A percentile compares a stretch with the other conserved stretches of the same genome.
These are phyloP conservation scores for Salvia miltiorrhiza DNA, from an alignment of 257 asterid species.

Conservation along the genomic window DNA sequence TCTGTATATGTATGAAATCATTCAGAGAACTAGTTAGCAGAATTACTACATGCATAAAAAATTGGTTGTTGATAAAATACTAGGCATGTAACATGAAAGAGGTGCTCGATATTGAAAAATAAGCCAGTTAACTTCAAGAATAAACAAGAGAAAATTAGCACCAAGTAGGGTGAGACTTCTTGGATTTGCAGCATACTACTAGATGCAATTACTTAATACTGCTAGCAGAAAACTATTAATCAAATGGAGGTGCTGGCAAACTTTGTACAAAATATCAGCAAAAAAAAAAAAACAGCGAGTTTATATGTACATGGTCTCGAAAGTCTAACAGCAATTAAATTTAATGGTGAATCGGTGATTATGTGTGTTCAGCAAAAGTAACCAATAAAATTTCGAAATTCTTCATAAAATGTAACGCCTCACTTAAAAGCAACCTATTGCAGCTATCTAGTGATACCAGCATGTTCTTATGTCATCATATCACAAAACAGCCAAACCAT, in stretches of 20 bases:
- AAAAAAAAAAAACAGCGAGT: background rate
- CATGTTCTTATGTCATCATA: conserved; percentile 6
- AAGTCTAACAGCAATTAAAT: background rate
- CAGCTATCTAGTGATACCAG: conserved; percentile 10
- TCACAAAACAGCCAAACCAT: conserved; percentile 4
- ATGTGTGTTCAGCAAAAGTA: background rate
- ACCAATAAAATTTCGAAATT: background rate
- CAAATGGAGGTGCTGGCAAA: background rate
- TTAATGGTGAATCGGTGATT: background rate
- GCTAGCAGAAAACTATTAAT: background rate
- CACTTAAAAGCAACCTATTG: background rate
- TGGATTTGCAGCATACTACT: background rate
- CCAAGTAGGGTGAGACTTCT: background rate
- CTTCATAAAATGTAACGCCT: background rate
- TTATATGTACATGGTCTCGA: background rate
- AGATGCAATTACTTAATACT: background rate
- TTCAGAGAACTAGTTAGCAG: conserved; percentile 9
- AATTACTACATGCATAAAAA: background rate
- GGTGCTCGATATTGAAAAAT: background rate
- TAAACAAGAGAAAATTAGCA: background rate
- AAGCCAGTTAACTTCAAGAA: conserved; percentile 7
- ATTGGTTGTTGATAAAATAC: background rate
- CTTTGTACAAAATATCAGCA: background rate
- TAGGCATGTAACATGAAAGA: background rate
- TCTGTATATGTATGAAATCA: conserved; percentile 43